Percentiles rank a stretch among this genome's conserved stretches.
phyloP scores from a whole-genome alignment of 768 basidiomycete genomes.

The Suillus cothurnatus region DNA sequence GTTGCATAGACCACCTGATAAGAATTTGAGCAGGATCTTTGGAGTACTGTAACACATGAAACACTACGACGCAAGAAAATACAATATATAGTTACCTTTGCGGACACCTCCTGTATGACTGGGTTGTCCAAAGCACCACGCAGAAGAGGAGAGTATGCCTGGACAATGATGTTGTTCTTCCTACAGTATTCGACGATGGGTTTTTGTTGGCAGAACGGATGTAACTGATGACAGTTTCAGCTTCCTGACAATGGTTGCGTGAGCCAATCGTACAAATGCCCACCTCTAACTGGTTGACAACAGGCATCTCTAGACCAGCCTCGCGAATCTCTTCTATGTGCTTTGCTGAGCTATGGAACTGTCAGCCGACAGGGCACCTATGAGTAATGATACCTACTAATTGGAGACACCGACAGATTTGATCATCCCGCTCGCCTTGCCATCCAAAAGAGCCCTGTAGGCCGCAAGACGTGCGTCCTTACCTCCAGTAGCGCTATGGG shows the following conservation, averaged over 20 bases:
- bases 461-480: conserved; percentile 58
- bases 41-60: conserved; percentile 39
- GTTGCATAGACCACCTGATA: conserved; percentile 85
- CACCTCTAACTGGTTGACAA: conserved; percentile 78
- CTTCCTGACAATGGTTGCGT: neutral
- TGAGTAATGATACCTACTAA: conserved; percentile 46
- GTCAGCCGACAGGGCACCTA: neutral
- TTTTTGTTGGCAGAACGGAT: conserved; percentile 41
- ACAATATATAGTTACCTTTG: conserved; percentile 43
- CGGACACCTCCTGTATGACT: conserved; percentile 49
- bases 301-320: conserved; percentile 60
- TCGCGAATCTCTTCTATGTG: conserved; percentile 69
- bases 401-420: conserved; percentile 73
- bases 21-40: conserved; percentile 73
- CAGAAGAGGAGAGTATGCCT: conserved; percentile 43
- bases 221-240: conserved; percentile 16
- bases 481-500: conserved; percentile 66
- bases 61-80: neutral
- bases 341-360: conserved; percentile 48
- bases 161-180: conserved; percentile 37
- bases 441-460: conserved; percentile 68
- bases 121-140: conserved; percentile 46
- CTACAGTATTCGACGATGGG: conserved; percentile 38
- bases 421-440: conserved; percentile 58
- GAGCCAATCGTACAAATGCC: conserved; percentile 16